Percentiles rank a stretch among this genome's conserved stretches.
Conservation (phyloP, 768 basidiomycete genomes). For the Boletus pseudopeckii region DNA sequence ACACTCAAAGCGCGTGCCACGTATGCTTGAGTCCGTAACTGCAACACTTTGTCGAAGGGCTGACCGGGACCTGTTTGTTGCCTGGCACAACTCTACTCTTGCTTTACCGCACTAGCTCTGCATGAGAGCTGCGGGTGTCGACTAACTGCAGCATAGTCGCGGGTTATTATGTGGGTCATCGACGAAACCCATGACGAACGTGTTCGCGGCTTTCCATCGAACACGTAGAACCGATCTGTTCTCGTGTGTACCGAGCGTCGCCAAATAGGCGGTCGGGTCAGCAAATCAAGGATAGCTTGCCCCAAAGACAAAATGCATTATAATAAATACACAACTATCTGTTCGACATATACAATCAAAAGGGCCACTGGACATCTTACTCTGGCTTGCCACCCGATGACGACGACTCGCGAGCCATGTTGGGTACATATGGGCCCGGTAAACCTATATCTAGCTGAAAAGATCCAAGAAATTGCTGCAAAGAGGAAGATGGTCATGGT, state of each 20-base stretch:
- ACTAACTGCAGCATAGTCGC: not conserved
- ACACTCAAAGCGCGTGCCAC: not conserved
- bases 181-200: not conserved
- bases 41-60: not conserved
- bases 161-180: not conserved
- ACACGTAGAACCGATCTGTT: not conserved
- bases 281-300: not conserved
- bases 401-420: conserved; percentile 13
- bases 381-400: conserved; percentile 1
- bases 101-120: not conserved
- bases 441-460: conserved; percentile 35
- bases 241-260: not conserved
- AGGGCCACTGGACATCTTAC: not conserved
- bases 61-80: not conserved
- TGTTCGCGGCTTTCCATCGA: not conserved
- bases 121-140: not conserved
- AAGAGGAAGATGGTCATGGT: conserved; percentile 30
- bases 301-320: not conserved
- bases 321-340: not conserved
- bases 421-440: conserved; percentile 31
- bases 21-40: not conserved
- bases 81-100: not conserved
- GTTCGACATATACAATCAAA: not conserved
- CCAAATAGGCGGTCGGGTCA: not conserved
- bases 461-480: conserved; percentile 28